Base-by-base conservation (phyloP, 768 basidiomycete species). In the Paxillus ammoniavirescens region DNA sequence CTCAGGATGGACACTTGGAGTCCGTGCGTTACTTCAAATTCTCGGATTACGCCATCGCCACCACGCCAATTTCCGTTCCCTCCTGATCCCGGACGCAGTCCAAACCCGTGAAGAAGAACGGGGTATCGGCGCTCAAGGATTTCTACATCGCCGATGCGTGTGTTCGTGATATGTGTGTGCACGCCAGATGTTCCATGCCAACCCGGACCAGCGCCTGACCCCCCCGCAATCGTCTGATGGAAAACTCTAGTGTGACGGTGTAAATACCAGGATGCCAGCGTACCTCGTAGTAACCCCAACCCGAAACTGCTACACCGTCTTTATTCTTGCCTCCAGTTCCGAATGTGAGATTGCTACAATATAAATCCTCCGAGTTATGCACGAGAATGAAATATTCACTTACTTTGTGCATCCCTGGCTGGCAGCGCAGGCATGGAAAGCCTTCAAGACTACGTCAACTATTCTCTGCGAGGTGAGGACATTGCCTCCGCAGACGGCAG, bases 131-230 rank as follows among this genome's bases (percentile, higher is more conserved):
- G 82, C 66, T 98, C 95, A 35, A 98, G 79, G 62, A 96, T 88
- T 66, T 98, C 95, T 35, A 94, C 87, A 61, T 98, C 95, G 18
- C 92, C 92, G 41, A 94, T 94, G 10, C 92, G 84, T 9, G 92
- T 93, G 68, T 93, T 94, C 0, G 94, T 94, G 61, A 93, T 93
- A 64, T 94, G 91, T 2, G 92, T 93, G 68, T 96, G 94, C 2
- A 96, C 90, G 7, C 94, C 94, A 23, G 90, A 91, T 14, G 92
- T 93, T 4, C 95, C 95, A 62, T 94, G 84, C 94, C 93, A 96
- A 9, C 71, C 68, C 2, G 89, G 86, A 0, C 95, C 94, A 0
- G 95, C 93, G 5, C 95, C 95, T 5, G 90, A 91, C 18, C 95
- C 95, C 8, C 94, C 95, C 3, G 91, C 93, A 51, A 97, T 93